Conservation (phyloP, 202 grass and related monocot species). For the Carex arenaria region DNA sequence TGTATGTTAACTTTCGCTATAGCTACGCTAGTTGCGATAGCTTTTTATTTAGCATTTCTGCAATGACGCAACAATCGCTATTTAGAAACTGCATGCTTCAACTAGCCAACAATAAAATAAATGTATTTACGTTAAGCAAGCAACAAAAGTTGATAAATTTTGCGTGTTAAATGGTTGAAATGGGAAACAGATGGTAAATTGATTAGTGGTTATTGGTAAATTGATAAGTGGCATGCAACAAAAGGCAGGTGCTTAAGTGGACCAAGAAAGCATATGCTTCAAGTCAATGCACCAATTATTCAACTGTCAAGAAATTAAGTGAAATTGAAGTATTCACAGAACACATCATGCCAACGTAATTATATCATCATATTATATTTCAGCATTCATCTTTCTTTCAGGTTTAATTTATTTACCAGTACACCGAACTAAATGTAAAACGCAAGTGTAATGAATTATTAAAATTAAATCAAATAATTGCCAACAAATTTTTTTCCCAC, state of each 20-base stretch:
- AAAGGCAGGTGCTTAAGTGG: neutral
- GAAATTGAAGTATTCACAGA: neutral
- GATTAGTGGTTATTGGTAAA: neutral
- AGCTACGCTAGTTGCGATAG: too few relatives aligned
- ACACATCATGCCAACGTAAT: neutral
- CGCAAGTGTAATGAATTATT: neutral
- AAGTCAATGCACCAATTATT: neutral
- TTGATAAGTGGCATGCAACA: neutral
- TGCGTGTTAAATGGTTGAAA: neutral
- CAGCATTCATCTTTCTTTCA: neutral
- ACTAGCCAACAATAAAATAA: neutral
- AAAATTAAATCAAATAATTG: neutral
- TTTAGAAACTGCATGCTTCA: too few relatives aligned
- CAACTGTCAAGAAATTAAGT: constrained; percentile 1
- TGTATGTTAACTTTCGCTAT: too few relatives aligned
- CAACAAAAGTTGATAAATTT: neutral
- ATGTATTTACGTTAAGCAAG: neutral
- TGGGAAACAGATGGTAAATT: neutral
- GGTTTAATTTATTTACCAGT: neutral
- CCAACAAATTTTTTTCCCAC: neutral
- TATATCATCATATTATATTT: constrained; percentile 11
- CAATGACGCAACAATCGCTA: too few relatives aligned
- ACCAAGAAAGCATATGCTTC: neutral
- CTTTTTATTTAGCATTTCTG: too few relatives aligned
- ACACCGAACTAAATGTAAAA: neutral